Evolutionary conservation across 176 grass and related monocot genomes (phyloP), one percentile per base, ranked within the genome.

Genomic region (Pontederia paniculata): DNA sequence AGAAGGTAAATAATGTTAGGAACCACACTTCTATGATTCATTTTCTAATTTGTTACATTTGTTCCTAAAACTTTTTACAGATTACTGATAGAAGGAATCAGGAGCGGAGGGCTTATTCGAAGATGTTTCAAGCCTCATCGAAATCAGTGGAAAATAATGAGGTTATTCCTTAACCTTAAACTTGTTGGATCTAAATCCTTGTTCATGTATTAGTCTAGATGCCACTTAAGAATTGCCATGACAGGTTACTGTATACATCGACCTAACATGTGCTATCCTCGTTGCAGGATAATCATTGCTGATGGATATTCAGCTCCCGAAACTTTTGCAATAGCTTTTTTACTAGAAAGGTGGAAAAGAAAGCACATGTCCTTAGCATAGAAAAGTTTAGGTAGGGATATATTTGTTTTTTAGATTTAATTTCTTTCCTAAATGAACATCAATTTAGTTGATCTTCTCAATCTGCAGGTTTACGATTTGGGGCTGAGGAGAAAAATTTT

Each of bases 31-130:
- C 44, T 10, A 3, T 16, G 17, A 2, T 62, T 14, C 57, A 57
- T 19, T 42, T 50, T 21, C 5, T 51, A 73, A 57, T 9, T 67
- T 12, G 59, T 71, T 22, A 17, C 3, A n/a, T 6, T 37, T 37
- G 0, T 37, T 57, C 17, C 28, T 37, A 37, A n/a, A 71, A 57
- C 20, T 57, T 62, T 50, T 48, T 59, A 44, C 74, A 90, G 86
- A 86, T 97, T 60, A 43, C 86, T 65, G 77, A 84, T 45, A 90
- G 72, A 42, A 74, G 80, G 47, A 77, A 88, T 65, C 82, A 67
- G 61, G 80, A 97, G 69, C 78, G 77, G 57, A 97, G 72, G 77
- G 80, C 83, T 18, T 97, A 81, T 48, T 87, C 93, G 0, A 97
- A 62, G 79, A 75, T 97, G 83, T 97, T 97, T 48, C 83, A 84